Evolutionary conservation across 176 grass and related monocot genomes (phyloP), one percentile per base, ranked within the genome.

Genomic region (Rhipidocladum racemiflorum): DNA sequence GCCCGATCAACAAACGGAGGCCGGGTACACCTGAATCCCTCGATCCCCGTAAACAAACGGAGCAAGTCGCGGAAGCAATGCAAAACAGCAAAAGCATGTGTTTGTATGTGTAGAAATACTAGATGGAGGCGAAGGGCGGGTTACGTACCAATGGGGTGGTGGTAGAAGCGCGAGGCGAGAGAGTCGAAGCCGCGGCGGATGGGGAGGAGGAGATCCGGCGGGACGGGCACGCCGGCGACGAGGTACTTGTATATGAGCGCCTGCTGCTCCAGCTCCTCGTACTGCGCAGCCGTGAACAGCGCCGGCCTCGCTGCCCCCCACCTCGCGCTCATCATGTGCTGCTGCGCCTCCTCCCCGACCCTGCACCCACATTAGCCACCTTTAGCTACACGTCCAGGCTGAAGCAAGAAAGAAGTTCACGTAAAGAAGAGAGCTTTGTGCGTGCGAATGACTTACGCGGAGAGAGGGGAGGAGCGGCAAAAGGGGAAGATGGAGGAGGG

Each of bases 181-280:
- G 90, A 81, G 61, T 94, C 92, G 68, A 91, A 88, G 61, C 90
- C 91, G 24, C 88, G 87, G 65, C 92, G 88, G 62, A 98, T 76
- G 8, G 86, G 81, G 64, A 91, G 74, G 55, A 98, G 86, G 53
- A 98, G 95, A 73, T 98, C 90, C 84, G 71, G 75, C 56, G 95
- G 95, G 57, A 98, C 76, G 51, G 95, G 88, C 15, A 91, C 92
- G 46, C 95, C 95, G 68, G 90, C 88, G 42, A 91, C 83, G 64
- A 98, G 85, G 88, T 98, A 89, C 90, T 98, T 95, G 86, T 89
- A 94, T 9, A 98, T 89, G 46, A 94, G 95, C 64, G 86, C 92
- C 77, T 98, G 95, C 32, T 88, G 88, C 88, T 95, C 88, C 66
- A 98, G 82, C 95, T 98, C 95, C 78, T 98, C 86, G 88, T 88